phyloP scores from a whole-genome alignment of 2,329 filamentous ascomycete species.

The Alternaria sp. region DNA sequence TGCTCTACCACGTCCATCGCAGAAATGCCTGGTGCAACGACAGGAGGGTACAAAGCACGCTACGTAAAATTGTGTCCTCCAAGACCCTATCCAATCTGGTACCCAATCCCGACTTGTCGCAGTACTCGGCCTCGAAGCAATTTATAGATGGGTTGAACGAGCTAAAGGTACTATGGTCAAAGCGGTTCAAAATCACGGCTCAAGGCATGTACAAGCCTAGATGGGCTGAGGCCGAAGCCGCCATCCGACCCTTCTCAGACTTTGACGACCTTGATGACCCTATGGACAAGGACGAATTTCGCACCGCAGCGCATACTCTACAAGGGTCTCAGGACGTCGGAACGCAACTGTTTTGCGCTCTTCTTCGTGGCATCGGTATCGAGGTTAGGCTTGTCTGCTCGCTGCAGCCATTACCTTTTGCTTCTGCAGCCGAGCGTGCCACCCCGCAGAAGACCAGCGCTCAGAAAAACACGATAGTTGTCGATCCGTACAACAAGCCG shows the following conservation, averaged over 20 bases:
- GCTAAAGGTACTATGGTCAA: constrained; percentile 70
- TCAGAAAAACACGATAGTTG: constrained; percentile 30
- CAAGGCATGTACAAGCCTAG: constrained; percentile 53
- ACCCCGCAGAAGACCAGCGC: constrained; percentile 33
- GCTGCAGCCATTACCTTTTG: constrained; percentile 79
- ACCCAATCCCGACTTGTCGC: constrained; percentile 69
- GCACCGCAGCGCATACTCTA: constrained; percentile 69
- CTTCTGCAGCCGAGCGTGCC: constrained; percentile 47
- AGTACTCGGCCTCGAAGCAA: constrained; percentile 77
- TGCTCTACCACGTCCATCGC: constrained; percentile 76
- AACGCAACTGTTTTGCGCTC: constrained; percentile 86
- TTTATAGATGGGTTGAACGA: constrained; percentile 81
- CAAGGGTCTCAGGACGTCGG: constrained; percentile 88
- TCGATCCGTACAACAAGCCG: constrained; percentile 42
- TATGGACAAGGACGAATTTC: constrained; percentile 75
- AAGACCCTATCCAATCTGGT: constrained; percentile 72
- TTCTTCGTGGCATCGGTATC: constrained; percentile 83
- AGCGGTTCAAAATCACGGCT: constrained; percentile 73
- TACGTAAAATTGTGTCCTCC: constrained; percentile 64
- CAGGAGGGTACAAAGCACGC: constrained; percentile 64
- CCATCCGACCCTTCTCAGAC: constrained; percentile 58
- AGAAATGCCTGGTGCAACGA: constrained; percentile 94
- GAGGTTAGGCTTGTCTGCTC: constrained; percentile 87
- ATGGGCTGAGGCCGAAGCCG: constrained; percentile 74
- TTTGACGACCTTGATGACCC: constrained; percentile 70